A percentile compares a stretch with the other conserved stretches of the same genome.
phyloP scores from a whole-genome alignment of 176 grass and related monocot species.

The Musa acuminata region DNA sequence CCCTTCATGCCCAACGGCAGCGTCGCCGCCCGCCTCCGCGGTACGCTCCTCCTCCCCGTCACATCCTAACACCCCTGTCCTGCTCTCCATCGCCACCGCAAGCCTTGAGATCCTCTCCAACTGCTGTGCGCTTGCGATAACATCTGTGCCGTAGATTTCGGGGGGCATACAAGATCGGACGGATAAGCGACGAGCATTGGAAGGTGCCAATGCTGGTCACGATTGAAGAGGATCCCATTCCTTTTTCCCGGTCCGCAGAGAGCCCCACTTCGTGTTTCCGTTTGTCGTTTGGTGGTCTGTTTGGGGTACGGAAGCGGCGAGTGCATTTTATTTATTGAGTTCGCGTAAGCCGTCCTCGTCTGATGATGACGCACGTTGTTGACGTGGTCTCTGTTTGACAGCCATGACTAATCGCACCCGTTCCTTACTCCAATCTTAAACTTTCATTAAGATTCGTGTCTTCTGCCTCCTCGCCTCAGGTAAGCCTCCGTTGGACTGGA shows the following conservation, averaged over 20 bases:
- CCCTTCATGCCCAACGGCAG: constrained; percentile 94
- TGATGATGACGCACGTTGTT: background rate
- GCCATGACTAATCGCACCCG: background rate
- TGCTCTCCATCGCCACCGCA: too few species aligned
- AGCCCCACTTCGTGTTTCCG: background rate
- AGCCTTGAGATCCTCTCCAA: too few species aligned
- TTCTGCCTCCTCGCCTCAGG: constrained; percentile 7
- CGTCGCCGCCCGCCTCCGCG: constrained; percentile 68
- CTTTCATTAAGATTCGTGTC: background rate
- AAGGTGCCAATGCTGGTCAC: too few species aligned
- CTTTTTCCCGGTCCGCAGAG: too few species aligned
- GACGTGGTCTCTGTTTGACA: background rate
- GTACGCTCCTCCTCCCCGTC: constrained; percentile 20
- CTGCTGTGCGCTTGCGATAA: too few species aligned
- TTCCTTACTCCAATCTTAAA: background rate
- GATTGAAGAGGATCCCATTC: too few species aligned
- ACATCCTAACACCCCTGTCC: too few species aligned
- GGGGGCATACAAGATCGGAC: too few species aligned
- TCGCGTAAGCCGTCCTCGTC: constrained; percentile 1
- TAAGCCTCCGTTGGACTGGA: constrained; percentile 66
- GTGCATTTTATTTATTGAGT: background rate
- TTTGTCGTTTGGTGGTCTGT: background rate
- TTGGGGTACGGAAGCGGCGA: background rate
- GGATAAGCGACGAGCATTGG: too few species aligned
- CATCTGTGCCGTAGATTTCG: too few species aligned